Evolutionary conservation across 2,329 filamentous ascomycete species (phyloP), one percentile per base, ranked within the genome.

Genomic region (Claviceps sp.): DNA sequence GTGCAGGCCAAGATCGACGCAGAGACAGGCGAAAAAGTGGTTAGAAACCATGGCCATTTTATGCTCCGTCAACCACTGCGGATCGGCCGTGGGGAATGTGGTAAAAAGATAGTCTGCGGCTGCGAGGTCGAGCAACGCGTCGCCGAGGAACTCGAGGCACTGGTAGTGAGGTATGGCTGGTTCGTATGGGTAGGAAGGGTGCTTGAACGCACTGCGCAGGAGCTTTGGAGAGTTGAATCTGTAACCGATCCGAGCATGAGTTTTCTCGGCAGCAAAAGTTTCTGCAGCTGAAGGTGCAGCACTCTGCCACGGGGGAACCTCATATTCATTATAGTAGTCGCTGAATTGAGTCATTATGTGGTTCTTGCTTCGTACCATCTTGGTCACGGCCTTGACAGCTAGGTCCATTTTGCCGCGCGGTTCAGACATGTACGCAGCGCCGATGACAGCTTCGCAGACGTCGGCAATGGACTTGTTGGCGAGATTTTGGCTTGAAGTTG

Each of bases 11-110:
- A 97, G 76, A 47, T 80, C 77, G 3, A 94, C 87, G 54, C 85
- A 85, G 3, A 97, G 72, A 18, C 83, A 87, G 1, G 86, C 88
- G 1, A 96, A 76, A 62, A 97, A 98, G 55, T 90, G 89, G 70
- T 98, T 98, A 50, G 88, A 93, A 0, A 93, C 90, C 87, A 98
- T 96, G n/a, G 90, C 88, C 83, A 94, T 96, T 70, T 97, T 97
- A 74, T 97, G 91, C 67, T 97, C 93, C 0, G 93, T 97, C 54
- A 98, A 74, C 91, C 91, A 97, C 64, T 97, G 90, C 0, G 93
- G 91, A 61, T 95, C 89, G 53, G 85, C 86, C 50, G 79, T 72
- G 0, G 89, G 88, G 59, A 86, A 88, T 3, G 73, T 75, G 58
- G 82, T 76, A 68, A 88, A 97, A 4, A 98, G 75, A 59, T 87